Base-by-base conservation (phyloP, 2,329 filamentous ascomycete genomes). In the Botrytis fabae region DNA sequence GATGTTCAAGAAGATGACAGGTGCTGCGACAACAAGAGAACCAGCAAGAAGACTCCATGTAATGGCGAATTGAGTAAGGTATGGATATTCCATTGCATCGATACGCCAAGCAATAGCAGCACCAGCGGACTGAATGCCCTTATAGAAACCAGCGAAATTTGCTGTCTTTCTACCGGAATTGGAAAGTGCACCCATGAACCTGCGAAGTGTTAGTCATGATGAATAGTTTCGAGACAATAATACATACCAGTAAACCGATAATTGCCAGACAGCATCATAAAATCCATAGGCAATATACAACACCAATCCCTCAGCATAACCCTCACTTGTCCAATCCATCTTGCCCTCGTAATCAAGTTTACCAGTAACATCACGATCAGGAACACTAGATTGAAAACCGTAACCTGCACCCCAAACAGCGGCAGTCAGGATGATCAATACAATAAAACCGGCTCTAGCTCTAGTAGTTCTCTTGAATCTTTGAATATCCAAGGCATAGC, bases 151-250 rank as follows among this genome's bases (percentile, higher is more conserved):
- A 59, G 93, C 92, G 79, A 95, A 91, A 85, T 97, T 97, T 84
- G 94, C 94, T 44, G 95, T 88, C 82, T 94, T 95, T 81, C 94
- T 93, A 74, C 92, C 89, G 76, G 95, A 97, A 88, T 97, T 97
- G 79, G 92, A 94, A 62, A 97, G 86, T 18, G 94, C 89, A 69
- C 95, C 95, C 92, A 98, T 97, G 85, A 92, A 94, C 90, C 90
- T 91, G 73, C 20, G 1, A 74, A n/a, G 16, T 68, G 61, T 76
- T 64, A 75, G 70, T 64, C n/a, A 71, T 18, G 32, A 68, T 18
- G 8, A 70, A 64, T 7, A 22, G 18, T 25, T 20, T 25, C 4
- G 92, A 3, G 95, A 69, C 93, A 93, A 8, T 22, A 68, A 57
- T 75, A 80, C 85, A 78, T 80, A 87, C 94, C 94, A 97, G 85